Evolutionary conservation across 2,329 filamentous ascomycete species (phyloP), one percentile per base, ranked within the genome.

Genomic region (Alternaria conjuncta): DNA sequence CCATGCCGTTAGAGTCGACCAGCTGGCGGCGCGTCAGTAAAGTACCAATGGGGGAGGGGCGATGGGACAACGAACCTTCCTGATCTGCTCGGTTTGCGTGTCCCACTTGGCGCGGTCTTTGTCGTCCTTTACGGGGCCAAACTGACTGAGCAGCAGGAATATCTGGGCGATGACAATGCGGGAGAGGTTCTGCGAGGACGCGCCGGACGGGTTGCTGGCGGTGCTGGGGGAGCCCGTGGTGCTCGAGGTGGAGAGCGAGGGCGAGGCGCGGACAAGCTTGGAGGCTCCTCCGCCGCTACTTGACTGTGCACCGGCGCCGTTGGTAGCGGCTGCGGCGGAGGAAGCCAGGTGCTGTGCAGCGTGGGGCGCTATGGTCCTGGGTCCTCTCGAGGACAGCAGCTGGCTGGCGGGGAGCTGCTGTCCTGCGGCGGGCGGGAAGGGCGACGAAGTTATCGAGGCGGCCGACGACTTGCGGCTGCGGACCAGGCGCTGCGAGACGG

Each of bases 1-100:
- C 96, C 95, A 99, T 99, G 79, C 94, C 94, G 94, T 97, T 91
- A 76, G 95, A 94, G 88, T 97, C 91, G 84, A 98, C 91, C 80
- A 98, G 90, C 92, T 97, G 69, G 57, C 12, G 21, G 44, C 26
- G 41, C 30, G 63, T 78, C 60, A 78, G 73, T 61, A 67, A n/a
- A 23, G 54, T 11, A 25, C 41, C 6, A 49, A 26, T 49, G 45
- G 23, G 10, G 23, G 3, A 18, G 23, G 45, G 0, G 15, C 10
- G 23, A 47, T 26, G 25, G 53, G 56, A 23, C 57, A 51, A 75
- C 87, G 79, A 85, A 96, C 94, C 88, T 96, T 97, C 81, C 90
- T 90, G 76, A 99, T 91, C 84, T 97, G 94, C 75, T 96, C 93
- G 77, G 90, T 90, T 83, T 97, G 94, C 71, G 90, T 86, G 81